These are phyloP conservation scores for Trifolium subterraneum DNA, from an alignment of 306 rosid genomes.

Conservation along the genomic window DNA sequence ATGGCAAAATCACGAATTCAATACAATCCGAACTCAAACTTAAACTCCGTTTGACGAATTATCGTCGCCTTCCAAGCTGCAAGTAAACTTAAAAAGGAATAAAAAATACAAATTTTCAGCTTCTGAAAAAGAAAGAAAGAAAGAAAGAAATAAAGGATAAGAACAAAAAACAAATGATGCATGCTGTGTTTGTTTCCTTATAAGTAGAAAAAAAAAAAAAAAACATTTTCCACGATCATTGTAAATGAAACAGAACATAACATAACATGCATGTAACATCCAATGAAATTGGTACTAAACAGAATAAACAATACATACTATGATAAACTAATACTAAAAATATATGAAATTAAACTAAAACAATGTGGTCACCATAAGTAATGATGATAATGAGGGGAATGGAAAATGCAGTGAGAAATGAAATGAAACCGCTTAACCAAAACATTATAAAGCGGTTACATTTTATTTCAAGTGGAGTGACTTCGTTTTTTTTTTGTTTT, in stretches of 20 bases:
- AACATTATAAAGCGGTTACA: conserved; percentile 2
- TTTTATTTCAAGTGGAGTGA: background rate
- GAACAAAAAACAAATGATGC: background rate
- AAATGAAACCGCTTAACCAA: too few species aligned
- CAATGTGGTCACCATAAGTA: background rate
- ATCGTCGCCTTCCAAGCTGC: background rate
- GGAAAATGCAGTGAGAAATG: background rate
- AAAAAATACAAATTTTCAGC: background rate
- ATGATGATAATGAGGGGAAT: background rate
- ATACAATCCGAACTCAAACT: conserved; percentile 11
- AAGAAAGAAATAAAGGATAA: background rate
- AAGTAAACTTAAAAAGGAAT: background rate
- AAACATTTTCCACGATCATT: background rate
- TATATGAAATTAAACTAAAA: background rate
- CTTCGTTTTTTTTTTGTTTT: background rate
- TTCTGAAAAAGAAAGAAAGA: background rate
- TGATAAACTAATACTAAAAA: background rate
- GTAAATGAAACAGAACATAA: conserved; percentile 8
- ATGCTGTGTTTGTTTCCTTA: background rate
- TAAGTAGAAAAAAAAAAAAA: background rate
- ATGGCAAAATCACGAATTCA: conserved; percentile 17
- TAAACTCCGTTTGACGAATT: background rate
- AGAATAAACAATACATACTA: conserved; percentile 3
- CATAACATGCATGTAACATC: background rate
- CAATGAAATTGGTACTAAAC: background rate